phyloP scores from a whole-genome alignment of 805 yeast species.

The Zygosaccharomyces lentus region DNA sequence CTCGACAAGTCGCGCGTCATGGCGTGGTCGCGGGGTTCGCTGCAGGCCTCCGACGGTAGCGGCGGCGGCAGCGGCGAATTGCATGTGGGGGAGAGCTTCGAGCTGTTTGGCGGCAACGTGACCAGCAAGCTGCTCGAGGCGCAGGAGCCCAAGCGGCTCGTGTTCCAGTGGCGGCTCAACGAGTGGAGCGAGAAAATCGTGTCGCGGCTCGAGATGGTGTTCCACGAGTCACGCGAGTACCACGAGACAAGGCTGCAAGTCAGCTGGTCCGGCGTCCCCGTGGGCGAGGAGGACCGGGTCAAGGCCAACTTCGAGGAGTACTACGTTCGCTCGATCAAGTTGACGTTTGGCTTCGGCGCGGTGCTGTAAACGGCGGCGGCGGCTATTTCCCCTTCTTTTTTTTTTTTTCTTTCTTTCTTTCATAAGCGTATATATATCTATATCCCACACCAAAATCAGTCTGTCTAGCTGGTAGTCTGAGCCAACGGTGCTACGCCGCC shows the following conservation, averaged over 20 bases:
- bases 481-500: neutral
- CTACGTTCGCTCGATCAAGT: conserved; percentile 82
- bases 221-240: conserved; percentile 63
- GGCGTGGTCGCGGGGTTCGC: conserved; percentile 54
- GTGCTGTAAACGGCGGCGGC: conserved; percentile 57
- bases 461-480: neutral
- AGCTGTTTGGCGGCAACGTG: conserved; percentile 84
- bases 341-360: conserved; percentile 95
- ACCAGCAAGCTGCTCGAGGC: conserved; percentile 62
- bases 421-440: too few relatives aligned
- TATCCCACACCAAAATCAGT: too few relatives aligned
- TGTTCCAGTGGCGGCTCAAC: conserved; percentile 78
- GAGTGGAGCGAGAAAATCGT: conserved; percentile 86
- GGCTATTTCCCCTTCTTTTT: neutral
- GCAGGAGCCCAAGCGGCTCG: conserved; percentile 54
- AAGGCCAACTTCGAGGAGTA: conserved; percentile 81
- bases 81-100: conserved; percentile 56
- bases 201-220: conserved; percentile 61
- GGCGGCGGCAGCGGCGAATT: conserved; percentile 45
- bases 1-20: conserved; percentile 71
- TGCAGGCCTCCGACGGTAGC: conserved; percentile 42
- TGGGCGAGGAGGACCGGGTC: conserved; percentile 91
- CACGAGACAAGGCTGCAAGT: conserved; percentile 80
- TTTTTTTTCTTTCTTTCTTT: neutral
- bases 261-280: conserved; percentile 81